Evolutionary conservation across 2,329 filamentous ascomycete genomes (phyloP).

Genomic region (Penicillium expansum): DNA sequence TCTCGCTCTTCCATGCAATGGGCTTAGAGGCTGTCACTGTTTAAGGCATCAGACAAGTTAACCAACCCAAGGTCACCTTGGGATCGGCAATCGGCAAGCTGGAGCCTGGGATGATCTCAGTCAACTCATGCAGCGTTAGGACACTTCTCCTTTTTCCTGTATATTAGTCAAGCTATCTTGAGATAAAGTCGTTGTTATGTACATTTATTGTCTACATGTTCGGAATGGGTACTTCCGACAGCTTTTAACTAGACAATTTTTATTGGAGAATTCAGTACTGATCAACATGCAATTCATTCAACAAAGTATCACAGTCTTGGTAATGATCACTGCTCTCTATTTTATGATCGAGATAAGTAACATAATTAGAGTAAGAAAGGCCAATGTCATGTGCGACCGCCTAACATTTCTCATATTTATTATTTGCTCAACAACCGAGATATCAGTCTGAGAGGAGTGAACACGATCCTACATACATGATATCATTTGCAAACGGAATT

Average conservation of each 20-base stretch:
- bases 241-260: neutral
- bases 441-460: neutral
- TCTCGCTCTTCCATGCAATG: conserved; percentile 8
- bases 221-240: neutral
- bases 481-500: conserved; percentile 9
- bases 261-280: no score
- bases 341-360: no score
- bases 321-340: neutral
- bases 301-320: neutral
- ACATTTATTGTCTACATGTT: neutral
- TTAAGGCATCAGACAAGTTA: neutral
- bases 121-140: neutral
- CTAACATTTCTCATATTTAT: neutral
- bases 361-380: no score
- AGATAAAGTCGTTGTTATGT: neutral
- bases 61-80: neutral
- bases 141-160: neutral
- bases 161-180: neutral
- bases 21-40: neutral
- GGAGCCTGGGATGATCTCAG: neutral
- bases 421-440: no score
- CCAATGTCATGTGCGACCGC: no score
- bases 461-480: neutral
- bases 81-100: neutral
- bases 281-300: neutral